A percentile compares a stretch with the other conserved stretches of the same genome.
Conservation (phyloP, 2,329 filamentous ascomycete genomes). For the Aspergillus fijiensis region DNA sequence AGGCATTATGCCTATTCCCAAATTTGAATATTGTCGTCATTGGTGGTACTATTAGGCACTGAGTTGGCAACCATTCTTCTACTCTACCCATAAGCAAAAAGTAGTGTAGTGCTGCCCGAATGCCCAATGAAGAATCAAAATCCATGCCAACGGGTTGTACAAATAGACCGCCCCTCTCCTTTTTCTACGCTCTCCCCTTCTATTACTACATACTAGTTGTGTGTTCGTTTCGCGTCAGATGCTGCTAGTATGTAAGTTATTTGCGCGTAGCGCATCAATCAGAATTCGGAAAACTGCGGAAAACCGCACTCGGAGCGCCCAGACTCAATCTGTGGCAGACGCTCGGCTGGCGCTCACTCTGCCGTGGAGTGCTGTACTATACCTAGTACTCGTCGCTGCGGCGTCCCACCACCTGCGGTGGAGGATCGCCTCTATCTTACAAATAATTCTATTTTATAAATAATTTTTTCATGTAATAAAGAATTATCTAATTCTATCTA, state of each 20-base stretch:
- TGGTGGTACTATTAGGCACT: conserved; percentile 11
- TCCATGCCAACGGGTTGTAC: background rate
- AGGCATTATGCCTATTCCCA: conserved; percentile 2
- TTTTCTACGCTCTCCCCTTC: background rate
- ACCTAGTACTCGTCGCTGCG: no score
- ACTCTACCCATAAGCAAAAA: conserved; percentile 1
- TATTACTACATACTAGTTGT: background rate
- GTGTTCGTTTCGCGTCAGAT: background rate
- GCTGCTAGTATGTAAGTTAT: background rate
- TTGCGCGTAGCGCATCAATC: background rate
- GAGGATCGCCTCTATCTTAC: no score
- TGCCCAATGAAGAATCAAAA: conserved; percentile 21
- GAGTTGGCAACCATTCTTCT: conserved; percentile 3
- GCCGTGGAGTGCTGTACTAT: background rate
- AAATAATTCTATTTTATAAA: no score
- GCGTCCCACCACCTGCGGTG: no score
- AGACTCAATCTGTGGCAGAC: background rate
- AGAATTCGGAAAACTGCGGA: background rate
- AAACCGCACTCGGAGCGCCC: background rate
- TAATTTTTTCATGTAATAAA: no score
- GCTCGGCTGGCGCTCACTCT: background rate
- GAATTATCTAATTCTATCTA: no score
- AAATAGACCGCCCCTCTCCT: background rate
- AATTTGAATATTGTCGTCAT: conserved; percentile 1
- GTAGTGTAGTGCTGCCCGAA: conserved; percentile 22